These are phyloP conservation scores for Acer yangbiense DNA, from an alignment of 345 rosid genomes.

Conservation along the genomic window DNA sequence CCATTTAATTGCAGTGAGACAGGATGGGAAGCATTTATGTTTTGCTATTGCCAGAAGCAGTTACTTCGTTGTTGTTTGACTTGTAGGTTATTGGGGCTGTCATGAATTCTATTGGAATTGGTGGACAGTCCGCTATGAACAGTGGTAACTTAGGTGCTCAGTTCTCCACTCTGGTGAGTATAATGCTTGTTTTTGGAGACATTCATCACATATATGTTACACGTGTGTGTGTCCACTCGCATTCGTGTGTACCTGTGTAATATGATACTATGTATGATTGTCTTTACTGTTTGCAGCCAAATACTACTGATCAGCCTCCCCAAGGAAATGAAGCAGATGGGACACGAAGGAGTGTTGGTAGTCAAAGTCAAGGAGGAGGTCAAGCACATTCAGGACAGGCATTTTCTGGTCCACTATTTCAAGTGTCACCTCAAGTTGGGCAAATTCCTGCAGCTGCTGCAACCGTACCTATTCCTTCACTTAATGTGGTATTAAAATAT, in stretches of 20 bases:
- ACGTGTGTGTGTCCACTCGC: background rate
- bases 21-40: background rate
- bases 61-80: constrained; percentile 18
- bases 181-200: background rate
- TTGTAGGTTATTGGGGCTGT: constrained; percentile 85
- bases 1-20: background rate
- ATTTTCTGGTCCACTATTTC: constrained; percentile 54
- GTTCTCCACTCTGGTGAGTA: constrained; percentile 53
- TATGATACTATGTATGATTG: background rate
- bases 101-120: constrained; percentile 78
- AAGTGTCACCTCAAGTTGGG: constrained; percentile 55
- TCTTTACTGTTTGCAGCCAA: constrained; percentile 42
- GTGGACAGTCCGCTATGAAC: constrained; percentile 47
- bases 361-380: constrained; percentile 53
- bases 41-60: constrained; percentile 4
- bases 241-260: background rate
- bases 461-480: constrained; percentile 65
- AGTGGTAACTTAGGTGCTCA: constrained; percentile 47
- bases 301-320: constrained; percentile 45
- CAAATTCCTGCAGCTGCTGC: constrained; percentile 66
- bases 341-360: constrained; percentile 31
- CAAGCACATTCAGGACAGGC: constrained; percentile 55
- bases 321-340: constrained; percentile 57
- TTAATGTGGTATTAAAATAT: constrained; percentile 46
- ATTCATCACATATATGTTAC: background rate